A percentile compares a stretch with the other conserved stretches of the same genome.
Evolutionary conservation across 2,329 filamentous ascomycete genomes (phyloP).

Genomic region (Colletotrichum costaricense): DNA sequence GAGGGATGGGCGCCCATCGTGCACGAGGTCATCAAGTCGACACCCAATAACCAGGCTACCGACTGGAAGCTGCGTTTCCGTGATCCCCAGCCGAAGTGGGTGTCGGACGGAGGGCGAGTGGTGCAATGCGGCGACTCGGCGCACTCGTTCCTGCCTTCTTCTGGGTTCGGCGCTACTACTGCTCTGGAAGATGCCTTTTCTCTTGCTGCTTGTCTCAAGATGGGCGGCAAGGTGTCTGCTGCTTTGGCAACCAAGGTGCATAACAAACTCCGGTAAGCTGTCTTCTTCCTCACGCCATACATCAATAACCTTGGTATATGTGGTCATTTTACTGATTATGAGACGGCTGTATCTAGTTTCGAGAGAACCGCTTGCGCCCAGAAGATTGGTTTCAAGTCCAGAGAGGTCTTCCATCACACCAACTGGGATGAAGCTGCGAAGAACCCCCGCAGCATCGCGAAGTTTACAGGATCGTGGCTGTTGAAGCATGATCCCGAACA

Average conservation of each 20-base stretch:
- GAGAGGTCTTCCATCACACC: conserved; percentile 37
- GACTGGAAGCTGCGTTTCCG: not conserved
- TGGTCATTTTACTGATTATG: not conserved
- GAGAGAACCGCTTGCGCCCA: conserved; percentile 37
- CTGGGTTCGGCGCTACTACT: not conserved
- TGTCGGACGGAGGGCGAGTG: not conserved
- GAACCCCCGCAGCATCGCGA: conserved; percentile 7
- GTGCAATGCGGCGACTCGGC: not conserved
- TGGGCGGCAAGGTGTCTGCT: not conserved
- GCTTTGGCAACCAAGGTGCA: not conserved
- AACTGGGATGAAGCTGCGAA: conserved; percentile 33
- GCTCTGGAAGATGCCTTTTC: not conserved
- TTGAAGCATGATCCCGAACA: conserved; percentile 44
- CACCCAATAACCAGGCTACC: not conserved
- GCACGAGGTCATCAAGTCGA: not conserved
- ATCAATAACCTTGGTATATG: not conserved
- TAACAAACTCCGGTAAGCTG: conserved; percentile 5
- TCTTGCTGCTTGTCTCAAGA: not conserved
- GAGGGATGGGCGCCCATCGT: not conserved
- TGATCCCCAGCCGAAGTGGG: not conserved
- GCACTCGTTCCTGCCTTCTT: not conserved
- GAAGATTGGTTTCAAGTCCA: conserved; percentile 37
- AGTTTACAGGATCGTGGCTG: conserved; percentile 36
- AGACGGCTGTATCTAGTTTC: conserved; percentile 7
- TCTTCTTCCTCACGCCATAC: too few species aligned